Conservation (phyloP, 1,284 basidiomycete genomes). For the Ceratobasidium sp. region DNA sequence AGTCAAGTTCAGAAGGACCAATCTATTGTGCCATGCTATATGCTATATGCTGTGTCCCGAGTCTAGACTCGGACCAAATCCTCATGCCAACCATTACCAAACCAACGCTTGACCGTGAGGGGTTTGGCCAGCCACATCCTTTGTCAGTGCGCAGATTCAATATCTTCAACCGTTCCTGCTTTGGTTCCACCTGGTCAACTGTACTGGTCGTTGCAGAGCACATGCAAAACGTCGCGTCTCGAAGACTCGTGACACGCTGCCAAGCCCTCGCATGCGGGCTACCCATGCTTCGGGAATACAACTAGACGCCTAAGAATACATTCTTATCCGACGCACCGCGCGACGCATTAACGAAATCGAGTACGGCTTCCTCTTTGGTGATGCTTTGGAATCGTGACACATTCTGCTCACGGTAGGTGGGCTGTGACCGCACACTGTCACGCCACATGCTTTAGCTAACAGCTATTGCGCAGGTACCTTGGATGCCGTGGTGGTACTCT, state of each 20-base stretch:
- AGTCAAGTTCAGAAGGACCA: not conserved
- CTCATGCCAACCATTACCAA: not conserved
- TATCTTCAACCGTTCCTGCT: not conserved
- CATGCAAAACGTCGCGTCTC: constrained; percentile 28
- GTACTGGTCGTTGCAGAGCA: constrained; percentile 4
- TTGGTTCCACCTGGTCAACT: constrained; percentile 23
- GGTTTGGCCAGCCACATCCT: not conserved
- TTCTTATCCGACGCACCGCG: constrained; percentile 39
- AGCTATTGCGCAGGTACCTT: constrained; percentile 19
- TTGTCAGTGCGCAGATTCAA: not conserved
- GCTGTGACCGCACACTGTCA: constrained; percentile 4
- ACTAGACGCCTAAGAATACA: constrained; percentile 3
- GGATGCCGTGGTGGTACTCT: constrained; percentile 23
- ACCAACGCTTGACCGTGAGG: not conserved
- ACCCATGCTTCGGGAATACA: constrained; percentile 26
- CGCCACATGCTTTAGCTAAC: not conserved
- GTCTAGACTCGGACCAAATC: not conserved
- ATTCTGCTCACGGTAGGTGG: not conserved
- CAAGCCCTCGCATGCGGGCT: constrained; percentile 35
- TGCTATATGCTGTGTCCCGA: no score
- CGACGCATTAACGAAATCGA: constrained; percentile 7
- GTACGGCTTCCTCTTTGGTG: constrained; percentile 26
- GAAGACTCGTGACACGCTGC: constrained; percentile 18
- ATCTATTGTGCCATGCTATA: constrained; percentile 1
- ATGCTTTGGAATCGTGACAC: constrained; percentile 10